Evolutionary conservation across 768 basidiomycete species (phyloP).

Genomic region (Boletus rubroflammeus): DNA sequence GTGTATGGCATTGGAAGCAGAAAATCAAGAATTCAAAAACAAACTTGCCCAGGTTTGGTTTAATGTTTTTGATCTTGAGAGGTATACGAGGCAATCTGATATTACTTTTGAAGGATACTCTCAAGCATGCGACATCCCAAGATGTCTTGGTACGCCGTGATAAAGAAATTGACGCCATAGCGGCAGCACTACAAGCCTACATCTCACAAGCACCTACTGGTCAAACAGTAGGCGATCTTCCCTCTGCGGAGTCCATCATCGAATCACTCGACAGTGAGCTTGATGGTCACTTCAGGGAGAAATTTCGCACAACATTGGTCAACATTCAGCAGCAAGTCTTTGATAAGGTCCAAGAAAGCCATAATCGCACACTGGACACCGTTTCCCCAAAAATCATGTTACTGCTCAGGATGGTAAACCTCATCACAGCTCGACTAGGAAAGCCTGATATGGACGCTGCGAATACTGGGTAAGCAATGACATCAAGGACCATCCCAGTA

Average conservation of each 20-base stretch:
- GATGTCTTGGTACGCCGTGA: constrained; percentile 17
- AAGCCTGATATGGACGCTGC: constrained; percentile 14
- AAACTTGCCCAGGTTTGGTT: constrained; percentile 27
- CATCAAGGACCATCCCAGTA: background rate
- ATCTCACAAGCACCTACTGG: constrained; percentile 26
- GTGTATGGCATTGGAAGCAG: constrained; percentile 22
- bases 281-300: constrained; percentile 24
- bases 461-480: constrained; percentile 2
- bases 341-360: constrained; percentile 19
- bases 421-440: constrained; percentile 26
- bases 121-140: constrained; percentile 11
- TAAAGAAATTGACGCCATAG: constrained; percentile 30
- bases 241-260: constrained; percentile 30
- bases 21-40: constrained; percentile 27
- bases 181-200: constrained; percentile 30
- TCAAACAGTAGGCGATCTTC: constrained; percentile 14
- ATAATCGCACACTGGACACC: constrained; percentile 20
- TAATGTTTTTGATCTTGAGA: background rate
- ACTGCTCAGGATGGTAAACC: constrained; percentile 30
- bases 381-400: constrained; percentile 27
- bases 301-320: constrained; percentile 17
- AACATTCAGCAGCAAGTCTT: constrained; percentile 26
- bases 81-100: background rate
- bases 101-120: constrained; percentile 9
- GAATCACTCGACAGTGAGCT: constrained; percentile 25